Base-by-base conservation (phyloP, 1,284 basidiomycete species). In the Cutaneotrichosporon arboriforme region DNA sequence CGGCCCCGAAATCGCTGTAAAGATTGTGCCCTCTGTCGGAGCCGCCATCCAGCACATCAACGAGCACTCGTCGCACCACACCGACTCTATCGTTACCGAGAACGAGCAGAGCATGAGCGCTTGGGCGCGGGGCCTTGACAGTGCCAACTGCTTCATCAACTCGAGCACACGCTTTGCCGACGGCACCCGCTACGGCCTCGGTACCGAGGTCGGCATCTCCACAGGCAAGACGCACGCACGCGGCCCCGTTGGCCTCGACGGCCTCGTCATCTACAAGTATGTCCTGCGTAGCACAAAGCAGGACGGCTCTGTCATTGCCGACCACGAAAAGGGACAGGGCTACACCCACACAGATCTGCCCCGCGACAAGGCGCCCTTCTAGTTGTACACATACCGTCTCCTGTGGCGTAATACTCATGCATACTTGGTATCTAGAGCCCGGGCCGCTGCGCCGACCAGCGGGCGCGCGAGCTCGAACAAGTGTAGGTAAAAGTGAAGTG, bases 191-290 rank as follows among this genome's bases (percentile, higher is more conserved):
- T 99, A 92, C 73, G 96, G 96, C 0, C 90, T 97, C 61, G 96
- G 96, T 1, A 94, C 96, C 2, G 96, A 98, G 75, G 94, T 99
- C 1, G 96, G 96, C 9, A 97, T 99, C 68, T 88, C 86, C 69
- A 99, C 96, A 0, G 92, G 92, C 2, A 86, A 90, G 65, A 97
- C 96, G 50, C 96, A 99, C 68, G 94, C 96, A 2, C 80, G 96
- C 26, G 96, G 96, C 2, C 96, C 96, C 0, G 96, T 98, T 1
- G 96, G 96, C 0, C 77, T 98, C 49, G 92, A 97, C 61, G 96
- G 96, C 1, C 77, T 97, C 58, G 87, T 92, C 43, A 94, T 86
- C 57, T 96, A 97, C 80, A 97, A 96, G 76, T 97, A 94, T 72
- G 83, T 91, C 77, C 76, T 97, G 74, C 78, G 81, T 72, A 90